Evolutionary conservation across 768 basidiomycete species (phyloP).

Genomic region (Cubamyces lactineus): DNA sequence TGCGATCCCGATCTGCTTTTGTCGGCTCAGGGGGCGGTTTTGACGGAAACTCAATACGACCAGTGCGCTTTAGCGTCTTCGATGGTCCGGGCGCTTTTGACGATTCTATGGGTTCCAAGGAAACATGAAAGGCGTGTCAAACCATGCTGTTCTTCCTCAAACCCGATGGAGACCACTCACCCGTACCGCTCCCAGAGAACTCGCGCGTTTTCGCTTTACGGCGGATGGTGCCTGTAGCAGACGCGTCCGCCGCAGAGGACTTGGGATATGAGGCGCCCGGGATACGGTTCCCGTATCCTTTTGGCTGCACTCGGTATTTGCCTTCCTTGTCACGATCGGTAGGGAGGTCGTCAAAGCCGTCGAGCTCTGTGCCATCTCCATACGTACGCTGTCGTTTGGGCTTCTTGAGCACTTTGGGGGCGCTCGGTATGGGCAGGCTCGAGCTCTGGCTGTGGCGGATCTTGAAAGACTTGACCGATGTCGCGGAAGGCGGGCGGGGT

Average conservation of each 20-base stretch:
- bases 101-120: slow-evolving; percentile 10
- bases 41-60: slow-evolving; percentile 57
- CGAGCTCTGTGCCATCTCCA: slow-evolving; percentile 90
- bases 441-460: slow-evolving; percentile 38
- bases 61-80: slow-evolving; percentile 59
- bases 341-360: slow-evolving; percentile 84
- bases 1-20: slow-evolving; percentile 10
- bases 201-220: slow-evolving; percentile 56
- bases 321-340: slow-evolving; percentile 85
- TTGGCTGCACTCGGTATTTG: slow-evolving; percentile 75
- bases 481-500: slow-evolving; percentile 44
- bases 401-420: slow-evolving; percentile 69
- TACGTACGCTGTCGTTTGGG: slow-evolving; percentile 79
- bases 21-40: slow-evolving; percentile 33
- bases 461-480: slow-evolving; percentile 40
- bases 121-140: background rate
- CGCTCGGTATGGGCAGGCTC: slow-evolving; percentile 45
- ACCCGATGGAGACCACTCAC: slow-evolving; percentile 37
- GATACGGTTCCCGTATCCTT: slow-evolving; percentile 64
- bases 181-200: slow-evolving; percentile 43
- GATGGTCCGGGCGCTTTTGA: slow-evolving; percentile 39
- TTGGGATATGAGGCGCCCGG: slow-evolving; percentile 54
- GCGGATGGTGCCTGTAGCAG: slow-evolving; percentile 60
- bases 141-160: background rate
- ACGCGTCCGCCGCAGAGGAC: slow-evolving; percentile 35